Evolutionary conservation across 2,329 filamentous ascomycete species (phyloP), one percentile per base, ranked within the genome.

Genomic region (Arthrobotrys iridis): DNA sequence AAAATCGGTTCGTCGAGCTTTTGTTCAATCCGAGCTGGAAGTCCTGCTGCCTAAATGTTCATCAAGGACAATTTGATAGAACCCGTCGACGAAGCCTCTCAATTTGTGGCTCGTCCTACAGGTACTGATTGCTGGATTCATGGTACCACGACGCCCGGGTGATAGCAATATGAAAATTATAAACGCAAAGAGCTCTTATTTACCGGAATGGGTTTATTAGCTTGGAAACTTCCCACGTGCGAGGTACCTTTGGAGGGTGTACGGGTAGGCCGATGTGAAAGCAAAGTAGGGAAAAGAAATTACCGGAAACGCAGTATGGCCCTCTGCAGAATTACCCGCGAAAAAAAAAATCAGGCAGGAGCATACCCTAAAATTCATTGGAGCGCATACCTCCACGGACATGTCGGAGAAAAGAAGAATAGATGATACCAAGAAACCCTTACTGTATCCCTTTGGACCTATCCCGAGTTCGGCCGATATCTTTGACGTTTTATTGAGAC

Each of bases 391-490:
- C 46, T 37, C 30, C 40, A 57, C 68, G 68, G 68, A 66, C 18
- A 66, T 60, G 62, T 60, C 59, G 59, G 59, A 48, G 30, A 64
- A 41, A 24, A 43, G 35, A 28, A 60, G 5, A 40, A 52, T 45
- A 28, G 33, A 6, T 35, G 28, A 35, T 55, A 7, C 30, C 22
- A 22, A 15, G 48, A 35, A 43, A 18, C 37, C 15, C 48, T 37
- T 57, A 15, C 48, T 59, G 24, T 40, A 11, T 28, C 15, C 41
- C 26, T 28, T 57, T 18, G n/a, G 37, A 28, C 50, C 52, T 52
- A 63, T 62, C 52, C 70, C 70, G 48, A 64, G 67, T 74, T 74
- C 70, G 70, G 70, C 62, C n/a, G 24, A 35, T 11, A 28, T 55
- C 45, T 67, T 74, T 67, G 59, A 59, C 59, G 50, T 74, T n/a